Base-by-base conservation (phyloP, 768 basidiomycete species). In the Macrolepiota fuliginosa region DNA sequence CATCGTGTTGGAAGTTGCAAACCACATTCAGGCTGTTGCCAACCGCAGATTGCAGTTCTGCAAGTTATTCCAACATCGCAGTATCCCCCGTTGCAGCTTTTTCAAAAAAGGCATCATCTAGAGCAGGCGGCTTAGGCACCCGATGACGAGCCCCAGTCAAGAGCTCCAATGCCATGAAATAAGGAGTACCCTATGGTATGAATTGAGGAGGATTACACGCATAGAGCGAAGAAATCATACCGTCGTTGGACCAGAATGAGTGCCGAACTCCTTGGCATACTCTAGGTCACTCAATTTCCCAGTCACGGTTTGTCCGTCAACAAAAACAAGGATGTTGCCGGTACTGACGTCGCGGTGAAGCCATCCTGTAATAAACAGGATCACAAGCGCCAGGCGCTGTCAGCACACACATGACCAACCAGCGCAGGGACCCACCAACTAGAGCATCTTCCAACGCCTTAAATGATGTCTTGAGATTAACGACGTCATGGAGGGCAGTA, bases 141-240 rank as follows among this genome's bases (percentile, higher is more conserved):
- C 1, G 10, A 47, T 19, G 11, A 11, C 46, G 46, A 24, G 22
- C 13, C 17, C n/a, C 6, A 12, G n/a, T 3, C 47, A 49, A 39
- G 9, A 63, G 27, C 37, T 63, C 62, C 27, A 22, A 32, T 4
- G 62, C 51, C 56, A 63, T 63, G 40, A 63, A 63, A 37, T n/a
- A 54, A 10, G 56, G 56, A 24, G 62, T 63, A 5, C 62, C 62
- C 62, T 63, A 22, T 7, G 12, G 24, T 49, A n/a, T 4, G 36
- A 5, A 32, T 29, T 29, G 13, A 32, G 9, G 15, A 15, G 2
- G 6, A 5, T 45, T 45, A 29, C 12, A 15, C 7, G 24, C 19
- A 13, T 15, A 32, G 45, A 11, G 24, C 29, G 2, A 50, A 19
- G 4, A n/a, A n/a, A 29, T 11, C 40, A 42, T n/a, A 55, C 61